These are phyloP conservation scores for Penicillium maclennaniae DNA, from an alignment of 495 filamentous ascomycete species.

Conservation along the genomic window DNA sequence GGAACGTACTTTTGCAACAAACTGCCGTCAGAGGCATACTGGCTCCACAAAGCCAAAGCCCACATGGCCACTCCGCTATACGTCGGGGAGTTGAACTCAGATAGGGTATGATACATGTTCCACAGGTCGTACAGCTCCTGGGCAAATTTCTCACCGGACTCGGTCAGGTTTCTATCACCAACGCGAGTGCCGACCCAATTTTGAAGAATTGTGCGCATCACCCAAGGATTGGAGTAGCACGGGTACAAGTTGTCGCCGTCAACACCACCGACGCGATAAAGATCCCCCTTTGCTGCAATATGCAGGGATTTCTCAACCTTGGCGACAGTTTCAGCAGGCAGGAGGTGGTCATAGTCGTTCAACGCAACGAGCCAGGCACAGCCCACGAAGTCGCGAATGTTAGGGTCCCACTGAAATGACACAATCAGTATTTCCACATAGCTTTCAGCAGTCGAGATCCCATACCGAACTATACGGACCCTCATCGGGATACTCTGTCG, in stretches of 20 bases:
- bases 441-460: too few species aligned
- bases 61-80: conserved; percentile 42
- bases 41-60: conserved; percentile 37
- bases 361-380: conserved; percentile 36
- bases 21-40: conserved; percentile 27
- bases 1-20: conserved; percentile 29
- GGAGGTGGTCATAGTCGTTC: conserved; percentile 34
- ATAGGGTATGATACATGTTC: conserved; percentile 32
- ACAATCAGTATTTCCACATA: neutral
- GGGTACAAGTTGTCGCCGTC: conserved; percentile 44
- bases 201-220: conserved; percentile 40
- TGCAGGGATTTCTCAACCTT: conserved; percentile 32
- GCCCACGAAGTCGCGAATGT: conserved; percentile 42
- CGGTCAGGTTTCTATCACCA: conserved; percentile 36
- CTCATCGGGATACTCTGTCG: conserved; percentile 25
- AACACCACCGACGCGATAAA: conserved; percentile 40
- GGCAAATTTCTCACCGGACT: conserved; percentile 30
- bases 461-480: conserved; percentile 19
- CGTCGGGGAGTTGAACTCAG: conserved; percentile 43
- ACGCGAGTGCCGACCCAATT: conserved; percentile 35
- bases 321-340: conserved; percentile 22
- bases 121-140: conserved; percentile 36
- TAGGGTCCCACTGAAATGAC: conserved; percentile 38
- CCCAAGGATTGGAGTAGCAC: conserved; percentile 39
- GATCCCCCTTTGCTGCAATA: conserved; percentile 36